phyloP scores from a whole-genome alignment of 2,329 filamentous ascomycete genomes.

The Cytospora mali region DNA sequence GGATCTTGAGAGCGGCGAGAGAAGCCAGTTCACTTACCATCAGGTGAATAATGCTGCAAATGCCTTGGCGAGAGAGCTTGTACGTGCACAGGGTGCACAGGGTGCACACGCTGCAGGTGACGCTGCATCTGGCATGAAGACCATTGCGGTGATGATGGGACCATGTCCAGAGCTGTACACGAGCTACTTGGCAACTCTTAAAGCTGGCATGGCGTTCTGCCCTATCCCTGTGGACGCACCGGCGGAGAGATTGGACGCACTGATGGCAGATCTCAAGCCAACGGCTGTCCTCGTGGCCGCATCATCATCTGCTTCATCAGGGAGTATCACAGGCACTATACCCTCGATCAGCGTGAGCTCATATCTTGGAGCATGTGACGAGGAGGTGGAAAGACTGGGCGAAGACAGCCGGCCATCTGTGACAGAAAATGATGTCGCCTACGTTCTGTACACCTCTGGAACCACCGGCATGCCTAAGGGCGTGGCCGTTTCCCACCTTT shows the following conservation, averaged over 20 bases:
- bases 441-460: constrained; percentile 40
- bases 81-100: neutral
- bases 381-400: constrained; percentile 16
- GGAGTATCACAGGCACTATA: constrained; percentile 16
- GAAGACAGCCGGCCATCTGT: neutral
- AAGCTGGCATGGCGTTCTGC: constrained; percentile 41
- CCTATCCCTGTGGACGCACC: constrained; percentile 43
- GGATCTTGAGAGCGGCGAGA: constrained; percentile 11
- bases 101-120: constrained; percentile 4
- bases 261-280: constrained; percentile 36
- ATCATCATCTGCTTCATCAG: constrained; percentile 2
- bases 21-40: constrained; percentile 12
- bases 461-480: constrained; percentile 41
- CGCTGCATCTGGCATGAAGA: constrained; percentile 3
- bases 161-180: constrained; percentile 41
- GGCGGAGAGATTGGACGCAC: constrained; percentile 32
- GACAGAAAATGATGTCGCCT: constrained; percentile 33
- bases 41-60: constrained; percentile 16
- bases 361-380: neutral
- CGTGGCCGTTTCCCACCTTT: constrained; percentile 36
- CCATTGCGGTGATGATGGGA: constrained; percentile 30
- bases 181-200: constrained; percentile 40
- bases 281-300: constrained; percentile 32
- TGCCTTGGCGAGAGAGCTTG: constrained; percentile 16
- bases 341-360: neutral